Evolutionary conservation across 257 asterid species (phyloP), one percentile per base, ranked within the genome.

Genomic region (Fraxinus excelsior): DNA sequence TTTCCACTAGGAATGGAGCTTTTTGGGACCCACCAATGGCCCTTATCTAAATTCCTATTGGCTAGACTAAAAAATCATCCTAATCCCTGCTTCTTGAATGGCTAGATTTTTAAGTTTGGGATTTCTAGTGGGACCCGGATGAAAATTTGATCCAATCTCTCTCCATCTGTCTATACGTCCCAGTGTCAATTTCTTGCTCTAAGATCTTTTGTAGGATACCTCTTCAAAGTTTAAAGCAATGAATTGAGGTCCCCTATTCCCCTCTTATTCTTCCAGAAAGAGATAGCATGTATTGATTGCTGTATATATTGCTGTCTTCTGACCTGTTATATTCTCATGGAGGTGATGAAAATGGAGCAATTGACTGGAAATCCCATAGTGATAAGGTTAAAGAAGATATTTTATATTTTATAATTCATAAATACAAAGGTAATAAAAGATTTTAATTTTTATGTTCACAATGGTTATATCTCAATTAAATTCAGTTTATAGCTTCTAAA

Each of bases 31-130:
- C 79, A 42, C 38, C 4, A 0, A 11, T 44, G 80, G 81, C 80
- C 89, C 95, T 88, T 85, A 90, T 89, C 97, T 88, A 67, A 60
- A 44, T 9, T 86, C 75, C 51, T 3, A 94, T 92, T 94, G 96
- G 98, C 69, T 81, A 42, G 74, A 3, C 13, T 26, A 2, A 11
- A 44, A 79, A 81, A 78, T 68, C 70, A 91, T 91, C 96, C 81
- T 25, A 79, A 23, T 37, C 46, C 7, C 29, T n/a, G 80, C 72
- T 19, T 73, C 70, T 25, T 90, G 56, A 94, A 90, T 94, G 97
- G 98, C 32, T 83, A 51, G 51, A 31, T 32, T 77, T 78, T 60
- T 42, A 51, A 74, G 79, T 83, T 34, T 3, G 40, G 85, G 94
- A 88, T 87, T 94, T 86, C 87, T 72, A 12, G 87, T 75, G 86